Percentiles rank a stretch among this genome's conserved stretches.
Evolutionary conservation across 352 stramenopile genomes (phyloP).

Genomic region (Phytophthora pisi): DNA sequence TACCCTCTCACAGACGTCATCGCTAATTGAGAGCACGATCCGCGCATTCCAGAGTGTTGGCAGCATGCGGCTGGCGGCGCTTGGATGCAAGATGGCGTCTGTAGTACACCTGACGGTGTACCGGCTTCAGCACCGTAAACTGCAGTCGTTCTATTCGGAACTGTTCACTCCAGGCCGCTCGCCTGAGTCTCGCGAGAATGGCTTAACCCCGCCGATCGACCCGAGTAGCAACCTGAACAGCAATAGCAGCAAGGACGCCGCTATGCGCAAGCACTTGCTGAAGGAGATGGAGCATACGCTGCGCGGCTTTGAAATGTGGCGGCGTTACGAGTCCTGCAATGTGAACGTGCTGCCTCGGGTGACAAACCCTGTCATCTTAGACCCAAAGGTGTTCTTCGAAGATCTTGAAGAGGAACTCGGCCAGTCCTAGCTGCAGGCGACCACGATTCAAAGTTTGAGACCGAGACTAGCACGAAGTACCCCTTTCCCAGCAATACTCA

Average conservation of each 20-base stretch:
- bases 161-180: conserved; percentile 79
- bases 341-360: conserved; percentile 76
- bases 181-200: conserved; percentile 73
- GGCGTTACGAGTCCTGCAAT: conserved; percentile 75
- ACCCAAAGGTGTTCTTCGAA: conserved; percentile 73
- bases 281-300: conserved; percentile 89
- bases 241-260: conserved; percentile 67
- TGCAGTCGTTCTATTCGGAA: conserved; percentile 83
- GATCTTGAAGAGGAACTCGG: conserved; percentile 71
- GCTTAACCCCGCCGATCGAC: conserved; percentile 73
- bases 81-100: conserved; percentile 85
- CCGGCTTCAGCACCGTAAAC: conserved; percentile 80
- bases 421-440: conserved; percentile 28
- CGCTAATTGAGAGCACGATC: conserved; percentile 83
- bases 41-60: conserved; percentile 63
- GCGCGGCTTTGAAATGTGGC: conserved; percentile 89
- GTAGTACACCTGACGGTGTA: conserved; percentile 85
- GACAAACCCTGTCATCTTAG: conserved; percentile 73
- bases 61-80: conserved; percentile 64
- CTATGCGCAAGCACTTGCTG: conserved; percentile 68
- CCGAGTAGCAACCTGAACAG: conserved; percentile 44
- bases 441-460: conserved; percentile 17
- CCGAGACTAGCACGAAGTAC: conserved; percentile 10
- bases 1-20: conserved; percentile 78
- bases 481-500: conserved; percentile 15